Conservation (phyloP, 2,329 filamentous ascomycete species). For the Diaporthe velutina region DNA sequence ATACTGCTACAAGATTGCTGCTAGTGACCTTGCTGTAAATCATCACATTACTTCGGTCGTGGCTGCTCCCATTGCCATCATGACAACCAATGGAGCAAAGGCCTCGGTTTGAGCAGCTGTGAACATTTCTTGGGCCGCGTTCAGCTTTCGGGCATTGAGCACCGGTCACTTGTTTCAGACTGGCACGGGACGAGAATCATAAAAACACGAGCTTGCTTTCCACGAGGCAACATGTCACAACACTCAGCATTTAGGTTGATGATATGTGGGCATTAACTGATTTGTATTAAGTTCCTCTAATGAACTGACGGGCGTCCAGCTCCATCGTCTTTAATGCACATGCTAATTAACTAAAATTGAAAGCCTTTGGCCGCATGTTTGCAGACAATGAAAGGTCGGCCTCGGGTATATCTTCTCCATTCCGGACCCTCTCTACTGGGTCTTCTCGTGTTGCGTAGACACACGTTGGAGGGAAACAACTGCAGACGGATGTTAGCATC, state of each 20-base stretch:
- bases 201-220: not conserved
- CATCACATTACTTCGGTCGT: not conserved
- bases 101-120: not conserved
- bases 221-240: slow-evolving; percentile 8
- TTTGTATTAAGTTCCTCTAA: slow-evolving; percentile 43
- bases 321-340: slow-evolving; percentile 40
- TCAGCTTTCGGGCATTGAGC: not conserved
- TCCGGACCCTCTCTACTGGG: slow-evolving; percentile 65
- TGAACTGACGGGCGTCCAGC: slow-evolving; percentile 39
- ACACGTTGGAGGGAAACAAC: slow-evolving; percentile 92
- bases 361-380: slow-evolving; percentile 37
- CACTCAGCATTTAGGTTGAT: not conserved
- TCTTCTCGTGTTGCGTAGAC: slow-evolving; percentile 93
- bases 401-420: slow-evolving; percentile 38
- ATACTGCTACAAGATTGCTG: not conserved
- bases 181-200: no score
- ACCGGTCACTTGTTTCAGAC: not conserved
- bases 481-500: slow-evolving; percentile 64
- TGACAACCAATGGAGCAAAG: not conserved
- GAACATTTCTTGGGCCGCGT: not conserved
- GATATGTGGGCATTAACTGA: slow-evolving; percentile 37
- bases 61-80: not conserved
- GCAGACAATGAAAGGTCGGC: slow-evolving; percentile 36
- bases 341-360: slow-evolving; percentile 40
- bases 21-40: not conserved